A percentile compares a stretch with the other conserved stretches of the same genome.
phyloP scores from a whole-genome alignment of 179 eudicot species.

The Sideroxylon spinosum region DNA sequence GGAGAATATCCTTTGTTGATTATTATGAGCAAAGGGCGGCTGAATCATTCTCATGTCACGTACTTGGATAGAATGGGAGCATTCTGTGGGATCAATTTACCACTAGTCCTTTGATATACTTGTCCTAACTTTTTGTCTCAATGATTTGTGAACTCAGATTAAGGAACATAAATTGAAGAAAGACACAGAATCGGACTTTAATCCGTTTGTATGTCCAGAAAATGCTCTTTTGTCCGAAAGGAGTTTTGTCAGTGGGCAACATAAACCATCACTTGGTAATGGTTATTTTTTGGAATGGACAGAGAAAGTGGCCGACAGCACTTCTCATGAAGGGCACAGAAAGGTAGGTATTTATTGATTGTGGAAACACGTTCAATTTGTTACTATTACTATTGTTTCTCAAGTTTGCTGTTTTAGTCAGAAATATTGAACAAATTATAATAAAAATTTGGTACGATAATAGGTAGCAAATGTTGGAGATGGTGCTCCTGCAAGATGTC shows the following conservation, averaged over 20 bases:
- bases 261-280: slow-evolving; percentile 27
- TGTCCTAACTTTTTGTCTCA: slow-evolving; percentile 8
- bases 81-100: neutral
- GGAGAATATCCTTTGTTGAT: neutral
- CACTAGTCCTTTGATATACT: neutral
- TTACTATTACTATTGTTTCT: neutral
- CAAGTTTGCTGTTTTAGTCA: neutral
- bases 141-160: slow-evolving; percentile 29
- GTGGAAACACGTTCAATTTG: neutral
- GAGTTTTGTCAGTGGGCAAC: slow-evolving; percentile 31
- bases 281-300: slow-evolving; percentile 37
- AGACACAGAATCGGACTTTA: slow-evolving; percentile 35
- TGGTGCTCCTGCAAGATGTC: slow-evolving; percentile 36
- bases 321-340: slow-evolving; percentile 19
- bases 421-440: slow-evolving; percentile 2
- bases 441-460: slow-evolving; percentile 17
- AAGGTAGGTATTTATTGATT: slow-evolving; percentile 21
- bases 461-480: slow-evolving; percentile 37
- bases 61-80: neutral
- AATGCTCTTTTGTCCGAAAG: slow-evolving; percentile 36
- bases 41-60: neutral
- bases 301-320: slow-evolving; percentile 19
- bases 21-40: neutral
- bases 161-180: slow-evolving; percentile 38
- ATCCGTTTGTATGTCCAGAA: slow-evolving; percentile 32